A percentile compares a stretch with the other conserved stretches of the same genome.
Conservation (phyloP, 2,329 filamentous ascomycete genomes). For the Ascochyta lentis region DNA sequence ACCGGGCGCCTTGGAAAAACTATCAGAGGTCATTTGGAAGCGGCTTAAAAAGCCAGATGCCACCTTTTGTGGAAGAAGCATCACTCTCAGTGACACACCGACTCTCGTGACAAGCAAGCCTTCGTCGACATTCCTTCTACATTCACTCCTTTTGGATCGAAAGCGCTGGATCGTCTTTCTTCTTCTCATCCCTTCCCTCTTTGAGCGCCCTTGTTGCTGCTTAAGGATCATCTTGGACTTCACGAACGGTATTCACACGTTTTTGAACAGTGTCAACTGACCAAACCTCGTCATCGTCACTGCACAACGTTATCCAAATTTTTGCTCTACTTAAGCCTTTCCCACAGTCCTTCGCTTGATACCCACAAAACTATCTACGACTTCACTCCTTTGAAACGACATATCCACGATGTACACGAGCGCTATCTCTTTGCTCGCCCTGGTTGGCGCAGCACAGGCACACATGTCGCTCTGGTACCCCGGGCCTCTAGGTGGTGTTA, state of each 20-base stretch:
- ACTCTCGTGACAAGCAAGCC: conserved; percentile 42
- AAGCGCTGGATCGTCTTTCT: conserved; percentile 43
- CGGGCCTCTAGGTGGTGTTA: conserved; percentile 52
- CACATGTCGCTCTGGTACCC: conserved; percentile 56
- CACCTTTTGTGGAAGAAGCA: conserved; percentile 27
- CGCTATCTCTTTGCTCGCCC: conserved; percentile 35
- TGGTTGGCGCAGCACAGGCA: conserved; percentile 37
- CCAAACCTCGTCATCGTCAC: conserved; percentile 11
- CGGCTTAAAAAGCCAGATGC: conserved; percentile 31
- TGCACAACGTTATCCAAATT: conserved; percentile 12
- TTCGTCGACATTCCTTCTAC: conserved; percentile 41
- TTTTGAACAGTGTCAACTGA: conserved; percentile 26
- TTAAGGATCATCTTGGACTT: conserved; percentile 10
- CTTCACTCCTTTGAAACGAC: conserved; percentile 15
- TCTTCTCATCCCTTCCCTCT: conserved; percentile 22
- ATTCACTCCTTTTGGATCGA: conserved; percentile 34
- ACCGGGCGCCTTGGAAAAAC: conserved; percentile 19
- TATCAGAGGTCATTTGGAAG: conserved; percentile 12
- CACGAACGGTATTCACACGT: conserved; percentile 11
- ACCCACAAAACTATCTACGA: conserved; percentile 13
- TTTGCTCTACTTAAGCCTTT: conserved; percentile 19
- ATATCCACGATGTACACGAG: conserved; percentile 34
- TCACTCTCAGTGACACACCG: conserved; percentile 35
- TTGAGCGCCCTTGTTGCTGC: conserved; percentile 29
- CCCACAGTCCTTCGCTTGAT: conserved; percentile 16